phyloP scores from a whole-genome alignment of 1,284 basidiomycete genomes.

The Naganishia cerealis region DNA sequence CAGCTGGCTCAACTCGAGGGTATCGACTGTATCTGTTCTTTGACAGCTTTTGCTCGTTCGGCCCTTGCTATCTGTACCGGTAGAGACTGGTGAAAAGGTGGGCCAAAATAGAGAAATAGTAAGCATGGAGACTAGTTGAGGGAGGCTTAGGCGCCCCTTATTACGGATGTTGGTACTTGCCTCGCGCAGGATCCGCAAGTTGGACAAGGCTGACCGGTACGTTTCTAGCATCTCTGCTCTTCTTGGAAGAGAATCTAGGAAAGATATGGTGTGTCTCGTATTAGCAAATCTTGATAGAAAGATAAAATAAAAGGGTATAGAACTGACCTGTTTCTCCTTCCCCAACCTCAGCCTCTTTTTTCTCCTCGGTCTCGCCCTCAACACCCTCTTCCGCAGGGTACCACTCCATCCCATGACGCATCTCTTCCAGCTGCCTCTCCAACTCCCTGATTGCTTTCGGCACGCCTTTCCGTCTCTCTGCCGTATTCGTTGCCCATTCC shows the following conservation, averaged over 20 bases:
- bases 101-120: not conserved
- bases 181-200: conserved; percentile 21
- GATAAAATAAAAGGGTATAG: no score
- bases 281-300: not conserved
- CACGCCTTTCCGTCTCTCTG: conserved; percentile 36
- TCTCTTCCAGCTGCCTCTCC: conserved; percentile 58
- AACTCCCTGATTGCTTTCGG: conserved; percentile 61
- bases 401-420: conserved; percentile 56
- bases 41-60: conserved; percentile 50
- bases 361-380: conserved; percentile 41
- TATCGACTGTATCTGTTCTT: conserved; percentile 43
- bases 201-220: conserved; percentile 17
- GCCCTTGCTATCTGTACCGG: conserved; percentile 49
- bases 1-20: conserved; percentile 7
- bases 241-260: conserved; percentile 19
- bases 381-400: conserved; percentile 31
- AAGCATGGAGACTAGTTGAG: not conserved
- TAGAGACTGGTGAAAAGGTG: conserved; percentile 44
- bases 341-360: conserved; percentile 41
- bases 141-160: not conserved
- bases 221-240: conserved; percentile 22
- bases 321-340: conserved; percentile 34
- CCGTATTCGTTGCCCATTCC: conserved; percentile 56
- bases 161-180: not conserved
- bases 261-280: not conserved